Base-by-base conservation (phyloP, 2,329 filamentous ascomycete genomes). In the Lecanicillium sp. region DNA sequence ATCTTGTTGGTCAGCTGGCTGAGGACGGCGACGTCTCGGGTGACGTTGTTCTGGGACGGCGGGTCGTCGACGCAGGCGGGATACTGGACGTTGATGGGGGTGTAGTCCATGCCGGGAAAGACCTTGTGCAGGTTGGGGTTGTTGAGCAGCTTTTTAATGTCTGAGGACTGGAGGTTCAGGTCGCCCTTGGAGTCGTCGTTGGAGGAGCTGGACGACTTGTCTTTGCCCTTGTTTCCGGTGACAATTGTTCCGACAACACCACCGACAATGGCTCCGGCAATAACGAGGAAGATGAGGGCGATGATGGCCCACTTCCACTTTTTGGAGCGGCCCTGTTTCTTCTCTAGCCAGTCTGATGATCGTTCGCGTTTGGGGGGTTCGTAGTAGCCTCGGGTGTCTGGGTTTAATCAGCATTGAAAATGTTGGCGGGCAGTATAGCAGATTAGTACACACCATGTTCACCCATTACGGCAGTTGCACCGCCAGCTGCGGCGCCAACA, bases 61-160 rank as follows among this genome's bases (percentile, higher is more conserved):
- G 87, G 87, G 56, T 84, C 78, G 47, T 76, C 70, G 26, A 90
- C 54, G 66, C 91, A 97, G 32, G 84, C 83, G 3, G 91, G 91
- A 58, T 91, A 96, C 65, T 96, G 90, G 0, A 88, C 82, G 62
- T 94, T 90, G 64, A 93, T 78, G 0, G 91, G 90, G 0, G 91
- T 97, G 64, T 97, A 97, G 67, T 96, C 91, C 68, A 97, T 87
- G 21, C 90, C 91, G 0, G 90, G 87, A 64, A 97, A 97, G 2
- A 97, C 89, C 65, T 89, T 94, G 75, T 95, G 89, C 20, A 97
- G 75, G 54, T 90, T 69, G 0, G 74, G 62, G 66, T 95, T 95
- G 70, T 86, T 84, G 72, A 96, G 74, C 12, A 97, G 73, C 3
- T 74, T 73, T 70, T 94, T 77, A 68, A 96, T 94, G 67, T 95